Evolutionary conservation across 2,329 filamentous ascomycete genomes (phyloP), one percentile per base, ranked within the genome.

Genomic region (Cladosporium sp.): DNA sequence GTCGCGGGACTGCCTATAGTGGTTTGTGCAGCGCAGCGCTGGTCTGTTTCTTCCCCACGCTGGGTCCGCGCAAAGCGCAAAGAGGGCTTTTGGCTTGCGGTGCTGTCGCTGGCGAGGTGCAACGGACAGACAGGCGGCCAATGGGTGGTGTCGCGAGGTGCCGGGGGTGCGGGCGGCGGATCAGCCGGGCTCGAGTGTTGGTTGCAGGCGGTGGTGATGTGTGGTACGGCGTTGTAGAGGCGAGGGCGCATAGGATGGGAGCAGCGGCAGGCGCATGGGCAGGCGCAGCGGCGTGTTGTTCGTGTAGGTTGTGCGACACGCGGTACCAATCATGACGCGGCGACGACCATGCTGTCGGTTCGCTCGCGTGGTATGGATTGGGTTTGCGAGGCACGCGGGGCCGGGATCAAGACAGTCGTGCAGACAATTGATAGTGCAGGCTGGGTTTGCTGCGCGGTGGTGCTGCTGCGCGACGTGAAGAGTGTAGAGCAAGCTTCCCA

Each of bases 181-280:
- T 69, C 69, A 71, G 67, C 67, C 73, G 75, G 78, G 78, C 69
- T 74, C 72, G 69, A 74, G 78, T 50, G 23, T 26, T 26, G 46
- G 21, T 37, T 10, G 33, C 33, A 14, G 61, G 50, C 44, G 21
- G 23, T 3, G 10, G 14, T 18, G 50, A 72, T 71, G 71, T 72
- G 76, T 68, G 62, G 78, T 78, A 71, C 75, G 77, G 71, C 76
- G 73, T 76, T 72, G 73, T 53, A 55, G 67, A 72, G 72, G 72
- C 72, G 66, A 58, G 57, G 55, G 69, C 67, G 70, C 68, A 69
- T 67, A 65, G 67, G 69, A 69, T 57, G 10, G n/a, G 2, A 66
- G 69, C 65, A 52, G 44, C 29, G 60, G 60, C 49, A 21, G 60
- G 64, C 50, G 69, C 73, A 75, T 75, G 66, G 68, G 71, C 66